These are phyloP conservation scores for Sporormia fimetaria DNA, from an alignment of 495 filamentous ascomycete species.

Conservation along the genomic window DNA sequence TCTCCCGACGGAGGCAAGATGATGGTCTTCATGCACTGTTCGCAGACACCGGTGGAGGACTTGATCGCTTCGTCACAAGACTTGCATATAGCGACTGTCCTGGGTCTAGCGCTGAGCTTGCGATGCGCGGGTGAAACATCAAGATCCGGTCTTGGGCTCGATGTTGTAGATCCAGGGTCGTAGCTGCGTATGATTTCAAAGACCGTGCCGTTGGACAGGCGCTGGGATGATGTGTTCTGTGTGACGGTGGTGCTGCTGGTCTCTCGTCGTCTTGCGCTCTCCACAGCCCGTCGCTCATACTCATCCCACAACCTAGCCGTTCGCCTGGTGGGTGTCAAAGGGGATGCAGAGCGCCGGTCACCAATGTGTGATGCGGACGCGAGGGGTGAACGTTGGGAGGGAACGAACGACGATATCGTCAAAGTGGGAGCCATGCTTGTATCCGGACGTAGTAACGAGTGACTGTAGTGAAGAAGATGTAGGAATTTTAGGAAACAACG, in stretches of 20 bases:
- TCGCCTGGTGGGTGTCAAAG: constrained; percentile 4
- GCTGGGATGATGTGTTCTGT: constrained; percentile 1
- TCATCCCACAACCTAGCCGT: constrained; percentile 19
- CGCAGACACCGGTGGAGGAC: constrained; percentile 10
- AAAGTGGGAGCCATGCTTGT: constrained; percentile 8
- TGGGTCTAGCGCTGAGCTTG: neutral
- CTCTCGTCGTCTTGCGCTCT: constrained; percentile 12
- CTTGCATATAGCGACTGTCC: constrained; percentile 17
- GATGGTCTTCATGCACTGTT: constrained; percentile 18
- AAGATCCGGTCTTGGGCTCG: constrained; percentile 4
- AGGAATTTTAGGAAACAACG: too few relatives aligned
- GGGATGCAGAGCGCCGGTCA: constrained; percentile 9
- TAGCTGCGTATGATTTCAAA: constrained; percentile 21
- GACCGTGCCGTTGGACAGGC: constrained; percentile 15
- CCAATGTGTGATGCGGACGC: constrained; percentile 11
- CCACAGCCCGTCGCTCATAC: constrained; percentile 17
- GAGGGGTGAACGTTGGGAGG: constrained; percentile 12
- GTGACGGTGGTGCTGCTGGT: neutral
- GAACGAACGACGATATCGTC: constrained; percentile 3
- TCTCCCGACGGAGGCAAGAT: constrained; percentile 4
- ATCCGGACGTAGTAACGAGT: too few relatives aligned
- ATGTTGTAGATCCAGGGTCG: constrained; percentile 3
- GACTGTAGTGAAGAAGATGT: too few relatives aligned
- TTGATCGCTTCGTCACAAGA: constrained; percentile 14
- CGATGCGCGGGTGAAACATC: neutral